These are phyloP conservation scores for Penicillium expansum DNA, from an alignment of 2,329 filamentous ascomycete species.

Conservation along the genomic window DNA sequence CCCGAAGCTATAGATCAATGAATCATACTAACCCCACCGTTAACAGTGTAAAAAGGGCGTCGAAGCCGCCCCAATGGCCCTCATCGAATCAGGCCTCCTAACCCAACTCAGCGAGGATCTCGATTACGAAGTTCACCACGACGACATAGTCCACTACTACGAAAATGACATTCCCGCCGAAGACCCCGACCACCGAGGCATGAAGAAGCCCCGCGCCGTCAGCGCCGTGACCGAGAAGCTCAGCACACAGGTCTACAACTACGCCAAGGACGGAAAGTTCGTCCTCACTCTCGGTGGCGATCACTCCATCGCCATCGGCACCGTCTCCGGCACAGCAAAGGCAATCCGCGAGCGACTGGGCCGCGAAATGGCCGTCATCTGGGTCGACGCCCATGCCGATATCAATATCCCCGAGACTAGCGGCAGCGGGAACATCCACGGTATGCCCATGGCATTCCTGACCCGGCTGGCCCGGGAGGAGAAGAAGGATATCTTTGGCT, in stretches of 20 bases:
- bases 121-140: slow-evolving; percentile 82
- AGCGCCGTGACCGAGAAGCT: slow-evolving; percentile 80
- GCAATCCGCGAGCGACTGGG: slow-evolving; percentile 79
- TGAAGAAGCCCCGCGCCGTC: slow-evolving; percentile 90
- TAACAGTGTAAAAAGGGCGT: slow-evolving; percentile 81
- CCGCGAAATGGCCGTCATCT: slow-evolving; percentile 89
- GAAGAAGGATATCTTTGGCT: slow-evolving; percentile 79
- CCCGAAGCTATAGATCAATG: neutral
- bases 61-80: slow-evolving; percentile 81
- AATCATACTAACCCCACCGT: neutral
- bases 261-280: slow-evolving; percentile 78
- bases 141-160: slow-evolving; percentile 79
- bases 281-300: slow-evolving; percentile 93
- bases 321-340: slow-evolving; percentile 80
- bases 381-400: slow-evolving; percentile 97
- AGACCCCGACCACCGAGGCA: slow-evolving; percentile 80
- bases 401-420: slow-evolving; percentile 95
- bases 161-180: slow-evolving; percentile 64
- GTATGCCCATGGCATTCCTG: slow-evolving; percentile 93
- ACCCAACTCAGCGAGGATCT: slow-evolving; percentile 79
- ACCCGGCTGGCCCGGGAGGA: slow-evolving; percentile 79
- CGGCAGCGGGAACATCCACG: slow-evolving; percentile 90
- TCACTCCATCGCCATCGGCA: slow-evolving; percentile 94
- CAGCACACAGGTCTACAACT: slow-evolving; percentile 79
- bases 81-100: slow-evolving; percentile 85